Evolutionary conservation across 768 basidiomycete species (phyloP), one percentile per base, ranked within the genome.

Genomic region (Amanita jacksonii): DNA sequence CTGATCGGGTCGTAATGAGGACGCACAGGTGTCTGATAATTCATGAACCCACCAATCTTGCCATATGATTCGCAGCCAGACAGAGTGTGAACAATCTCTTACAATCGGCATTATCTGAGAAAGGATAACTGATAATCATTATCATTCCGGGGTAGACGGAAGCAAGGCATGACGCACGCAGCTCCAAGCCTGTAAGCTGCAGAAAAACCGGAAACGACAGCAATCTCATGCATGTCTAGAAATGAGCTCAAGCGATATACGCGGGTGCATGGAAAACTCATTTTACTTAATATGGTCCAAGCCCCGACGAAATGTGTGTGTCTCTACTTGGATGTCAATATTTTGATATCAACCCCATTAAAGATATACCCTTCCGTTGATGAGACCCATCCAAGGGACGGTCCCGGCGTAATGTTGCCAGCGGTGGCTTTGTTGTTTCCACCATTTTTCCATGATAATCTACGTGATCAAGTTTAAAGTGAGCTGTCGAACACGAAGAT

Each of bases 401-500:
- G 61, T 62, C 5, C 59, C 55, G 13, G 58, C 59, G 45, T 64
- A 67, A 46, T 66, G 65, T 53, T 72, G 69, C 70, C 70, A 73
- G 18, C 69, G 63, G 50, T 73, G 69, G 40, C 67, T 67, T 53
- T 70, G 70, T 52, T 73, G 72, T 53, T 73, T 73, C 72, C 71
- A 73, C 70, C 68, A 70, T 52, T 71, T 70, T 54, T 70, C 62
- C 51, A 59, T 38, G 22, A 73, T 67, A 25, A 64, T 53, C 52
- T 60, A 31, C n/a, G 18, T 5, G 13, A n/a, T 20, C 30, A 28
- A 12, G 31, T 18, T 18, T 27, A 35, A 15, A 24, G 15, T 8
- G 9, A 36, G n/a, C 15, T 16, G 42, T 5, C 15, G 31, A 15
- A 12, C 38, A 13, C 34, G 2, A 9, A 28, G 15, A 30, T 2